Evolutionary conservation across 768 basidiomycete genomes (phyloP).

Genomic region (Xerocomus brunneocitrinus): DNA sequence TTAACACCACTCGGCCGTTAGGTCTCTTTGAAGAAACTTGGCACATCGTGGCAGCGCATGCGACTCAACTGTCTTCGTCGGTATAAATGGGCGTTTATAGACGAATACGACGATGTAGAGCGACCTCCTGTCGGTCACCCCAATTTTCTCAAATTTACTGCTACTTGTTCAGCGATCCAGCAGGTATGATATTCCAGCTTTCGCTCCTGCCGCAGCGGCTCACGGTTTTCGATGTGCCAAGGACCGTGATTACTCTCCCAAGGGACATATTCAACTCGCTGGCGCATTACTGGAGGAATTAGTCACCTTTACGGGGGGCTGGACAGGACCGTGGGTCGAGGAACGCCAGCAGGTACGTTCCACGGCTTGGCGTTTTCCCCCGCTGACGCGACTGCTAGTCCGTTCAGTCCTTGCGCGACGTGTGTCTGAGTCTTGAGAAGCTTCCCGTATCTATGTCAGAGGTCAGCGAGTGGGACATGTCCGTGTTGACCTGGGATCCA

Average conservation of each 20-base stretch:
- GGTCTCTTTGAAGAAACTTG: conserved; percentile 46
- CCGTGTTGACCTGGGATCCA: conserved; percentile 45
- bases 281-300: conserved; percentile 34
- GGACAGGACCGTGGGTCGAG: conserved; percentile 44
- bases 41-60: conserved; percentile 46
- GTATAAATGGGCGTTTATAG: conserved; percentile 74
- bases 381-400: conserved; percentile 33
- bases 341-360: conserved; percentile 44
- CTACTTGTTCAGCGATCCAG: conserved; percentile 35
- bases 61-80: conserved; percentile 57
- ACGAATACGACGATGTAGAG: conserved; percentile 52
- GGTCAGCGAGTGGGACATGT: conserved; percentile 37
- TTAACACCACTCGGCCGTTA: conserved; percentile 17
- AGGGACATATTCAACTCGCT: conserved; percentile 42
- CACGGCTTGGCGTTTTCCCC: background rate
- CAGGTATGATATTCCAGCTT: conserved; percentile 27
- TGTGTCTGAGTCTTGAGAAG: conserved; percentile 34
- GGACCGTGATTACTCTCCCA: conserved; percentile 40
- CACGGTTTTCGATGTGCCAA: conserved; percentile 9
- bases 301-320: conserved; percentile 31
- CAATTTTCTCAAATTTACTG: conserved; percentile 46
- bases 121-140: conserved; percentile 50
- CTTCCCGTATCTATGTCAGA: conserved; percentile 36
- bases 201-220: background rate
- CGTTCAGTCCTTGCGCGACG: conserved; percentile 32